phyloP scores from a whole-genome alignment of 1,139 yeast genomes.

The Arxiozyma heterogenica region DNA sequence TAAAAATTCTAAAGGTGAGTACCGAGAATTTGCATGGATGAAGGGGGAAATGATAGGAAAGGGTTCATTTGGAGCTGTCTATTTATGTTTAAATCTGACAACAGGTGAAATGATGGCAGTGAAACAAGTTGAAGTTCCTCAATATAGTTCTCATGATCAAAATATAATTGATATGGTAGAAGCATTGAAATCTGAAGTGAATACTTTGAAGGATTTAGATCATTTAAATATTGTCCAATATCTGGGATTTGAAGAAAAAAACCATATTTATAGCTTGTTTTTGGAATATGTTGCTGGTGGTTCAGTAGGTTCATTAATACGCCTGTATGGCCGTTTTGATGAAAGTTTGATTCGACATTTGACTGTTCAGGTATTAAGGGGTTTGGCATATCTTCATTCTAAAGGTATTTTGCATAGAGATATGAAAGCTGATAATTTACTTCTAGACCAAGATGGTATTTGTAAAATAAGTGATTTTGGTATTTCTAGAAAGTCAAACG shows the following conservation, averaged over 20 bases:
- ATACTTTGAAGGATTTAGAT: conserved; percentile 87
- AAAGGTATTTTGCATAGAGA: conserved; percentile 90
- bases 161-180: conserved; percentile 50
- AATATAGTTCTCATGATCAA: conserved; percentile 38
- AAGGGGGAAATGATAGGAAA: conserved; percentile 95
- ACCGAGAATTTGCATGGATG: conserved; percentile 91
- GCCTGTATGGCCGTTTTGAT: conserved; percentile 78
- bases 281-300: conserved; percentile 98
- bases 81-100: conserved; percentile 83
- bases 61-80: conserved; percentile 97
- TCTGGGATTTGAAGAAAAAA: conserved; percentile 78
- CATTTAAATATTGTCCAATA: conserved; percentile 93
- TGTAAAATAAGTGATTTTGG: conserved; percentile 97
- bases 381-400: conserved; percentile 75
- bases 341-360: conserved; percentile 65
- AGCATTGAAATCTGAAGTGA: conserved; percentile 84
- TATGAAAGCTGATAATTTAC: conserved; percentile 86
- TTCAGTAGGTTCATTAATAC: conserved; percentile 77
- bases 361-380: conserved; percentile 72
- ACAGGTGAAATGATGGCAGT: conserved; percentile 99
- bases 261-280: conserved; percentile 70
- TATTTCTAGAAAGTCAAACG: conserved; percentile 78
- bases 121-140: conserved; percentile 76
- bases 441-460: conserved; percentile 84
- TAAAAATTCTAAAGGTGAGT: conserved; percentile 51